phyloP scores from a whole-genome alignment of 2,329 filamentous ascomycete genomes.

The Venturia nashicola region DNA sequence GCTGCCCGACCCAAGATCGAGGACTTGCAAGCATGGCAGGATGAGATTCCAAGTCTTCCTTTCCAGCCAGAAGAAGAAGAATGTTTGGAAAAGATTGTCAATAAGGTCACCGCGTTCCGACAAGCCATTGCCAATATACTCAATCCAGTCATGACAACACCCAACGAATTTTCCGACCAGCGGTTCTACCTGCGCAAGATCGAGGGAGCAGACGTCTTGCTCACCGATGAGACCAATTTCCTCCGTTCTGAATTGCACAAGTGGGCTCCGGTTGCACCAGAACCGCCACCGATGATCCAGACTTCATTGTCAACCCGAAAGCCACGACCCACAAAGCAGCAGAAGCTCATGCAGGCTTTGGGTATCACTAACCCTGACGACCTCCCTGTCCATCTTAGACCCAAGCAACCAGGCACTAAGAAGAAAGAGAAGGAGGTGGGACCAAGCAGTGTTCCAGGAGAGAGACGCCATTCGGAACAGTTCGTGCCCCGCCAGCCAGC shows the following conservation, averaged over 20 bases:
- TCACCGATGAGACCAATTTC: slow-evolving; percentile 92
- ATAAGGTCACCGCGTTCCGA: slow-evolving; percentile 73
- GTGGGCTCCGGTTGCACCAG: slow-evolving; percentile 80
- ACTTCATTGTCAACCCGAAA: slow-evolving; percentile 87
- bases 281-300: slow-evolving; percentile 74
- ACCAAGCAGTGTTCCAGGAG: neutral
- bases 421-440: slow-evolving; percentile 5
- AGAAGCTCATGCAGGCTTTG: slow-evolving; percentile 82
- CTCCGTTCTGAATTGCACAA: slow-evolving; percentile 92
- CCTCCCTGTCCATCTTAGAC: slow-evolving; percentile 68
- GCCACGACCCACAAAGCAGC: slow-evolving; percentile 88
- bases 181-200: slow-evolving; percentile 95
- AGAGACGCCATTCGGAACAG: neutral
- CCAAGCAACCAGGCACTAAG: slow-evolving; percentile 37
- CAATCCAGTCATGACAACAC: slow-evolving; percentile 67
- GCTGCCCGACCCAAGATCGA: slow-evolving; percentile 91
- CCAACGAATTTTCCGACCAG: slow-evolving; percentile 78
- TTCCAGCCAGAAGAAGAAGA: slow-evolving; percentile 96
- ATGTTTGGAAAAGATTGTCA: slow-evolving; percentile 71
- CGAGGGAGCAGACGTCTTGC: slow-evolving; percentile 86
- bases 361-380: slow-evolving; percentile 86
- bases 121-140: slow-evolving; percentile 71
- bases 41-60: slow-evolving; percentile 67
- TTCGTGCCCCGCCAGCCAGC: neutral
- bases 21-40: slow-evolving; percentile 71